phyloP scores from a whole-genome alignment of 176 grass and related monocot species.

The Hyparrhenia diplandra region DNA sequence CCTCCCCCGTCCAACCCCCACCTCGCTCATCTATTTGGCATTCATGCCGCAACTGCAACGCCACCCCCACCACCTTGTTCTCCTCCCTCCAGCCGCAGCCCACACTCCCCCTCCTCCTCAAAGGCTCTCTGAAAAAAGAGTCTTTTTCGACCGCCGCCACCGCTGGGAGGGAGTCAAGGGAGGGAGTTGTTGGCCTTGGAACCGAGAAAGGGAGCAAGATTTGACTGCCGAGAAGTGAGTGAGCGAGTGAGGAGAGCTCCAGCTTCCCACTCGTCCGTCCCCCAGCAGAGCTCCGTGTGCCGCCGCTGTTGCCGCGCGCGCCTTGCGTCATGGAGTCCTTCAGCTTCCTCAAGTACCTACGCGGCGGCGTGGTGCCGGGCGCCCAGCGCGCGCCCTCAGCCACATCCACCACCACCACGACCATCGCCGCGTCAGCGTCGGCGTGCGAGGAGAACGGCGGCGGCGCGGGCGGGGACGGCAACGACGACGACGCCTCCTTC shows the following conservation, averaged over 20 bases:
- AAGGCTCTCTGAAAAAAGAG: slow-evolving; percentile 14
- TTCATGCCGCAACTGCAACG: slow-evolving; percentile 13
- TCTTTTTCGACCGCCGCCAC: neutral
- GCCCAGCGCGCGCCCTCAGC: neutral
- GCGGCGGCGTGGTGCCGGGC: slow-evolving; percentile 37
- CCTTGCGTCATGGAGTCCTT: slow-evolving; percentile 70
- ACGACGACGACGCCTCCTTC: slow-evolving; percentile 80
- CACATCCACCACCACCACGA: neutral
- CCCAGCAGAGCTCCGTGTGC: neutral
- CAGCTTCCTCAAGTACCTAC: slow-evolving; percentile 85
- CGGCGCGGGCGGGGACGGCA: slow-evolving; percentile 28
- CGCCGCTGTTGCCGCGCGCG: neutral
- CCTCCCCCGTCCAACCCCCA: slow-evolving; percentile 1
- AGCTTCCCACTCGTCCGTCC: neutral
- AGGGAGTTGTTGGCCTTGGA: neutral
- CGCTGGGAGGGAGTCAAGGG: no score
- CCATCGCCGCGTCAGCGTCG: slow-evolving; percentile 34
- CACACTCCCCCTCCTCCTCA: slow-evolving; percentile 12
- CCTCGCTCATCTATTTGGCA: slow-evolving; percentile 25
- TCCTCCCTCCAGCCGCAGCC: neutral
- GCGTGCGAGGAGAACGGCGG: slow-evolving; percentile 40
- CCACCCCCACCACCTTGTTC: neutral
- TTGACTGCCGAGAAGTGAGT: neutral
- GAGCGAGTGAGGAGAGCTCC: neutral
- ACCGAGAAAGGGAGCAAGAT: neutral